Evolutionary conservation across 805 yeast genomes (phyloP).

Genomic region (Candida wancherniae): DNA sequence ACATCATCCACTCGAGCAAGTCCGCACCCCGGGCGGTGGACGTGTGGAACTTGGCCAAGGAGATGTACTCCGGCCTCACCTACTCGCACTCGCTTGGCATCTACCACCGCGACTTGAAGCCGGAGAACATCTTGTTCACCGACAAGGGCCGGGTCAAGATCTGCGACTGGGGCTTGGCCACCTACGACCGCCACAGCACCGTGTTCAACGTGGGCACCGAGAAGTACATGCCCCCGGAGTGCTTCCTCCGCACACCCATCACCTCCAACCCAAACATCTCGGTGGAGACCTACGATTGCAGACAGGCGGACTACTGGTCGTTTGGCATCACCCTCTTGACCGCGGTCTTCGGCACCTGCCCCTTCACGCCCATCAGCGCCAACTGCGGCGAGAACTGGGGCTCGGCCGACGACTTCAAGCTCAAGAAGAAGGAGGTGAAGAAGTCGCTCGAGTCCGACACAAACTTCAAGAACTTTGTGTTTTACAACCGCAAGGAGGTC

Average conservation of each 20-base stretch:
- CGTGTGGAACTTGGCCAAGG: slow-evolving; percentile 41
- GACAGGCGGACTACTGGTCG: slow-evolving; percentile 51
- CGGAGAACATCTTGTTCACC: slow-evolving; percentile 61
- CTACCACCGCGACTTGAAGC: slow-evolving; percentile 69
- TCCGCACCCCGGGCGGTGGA: slow-evolving; percentile 19
- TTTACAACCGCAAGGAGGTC: slow-evolving; percentile 33
- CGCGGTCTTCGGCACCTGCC: slow-evolving; percentile 48
- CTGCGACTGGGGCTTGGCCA: slow-evolving; percentile 73
- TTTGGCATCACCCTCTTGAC: slow-evolving; percentile 48
- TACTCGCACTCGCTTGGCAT: slow-evolving; percentile 56
- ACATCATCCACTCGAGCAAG: slow-evolving; percentile 34
- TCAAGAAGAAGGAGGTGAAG: slow-evolving; percentile 6
- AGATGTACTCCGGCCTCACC: slow-evolving; percentile 47
- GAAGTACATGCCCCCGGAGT: slow-evolving; percentile 57
- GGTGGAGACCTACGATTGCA: slow-evolving; percentile 34
- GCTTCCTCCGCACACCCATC: slow-evolving; percentile 19
- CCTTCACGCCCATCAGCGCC: slow-evolving; percentile 37
- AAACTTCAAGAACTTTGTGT: slow-evolving; percentile 41
- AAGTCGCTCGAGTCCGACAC: slow-evolving; percentile 28
- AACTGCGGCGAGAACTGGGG: slow-evolving; percentile 6
- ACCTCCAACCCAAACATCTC: slow-evolving; percentile 4
- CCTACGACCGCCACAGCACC: slow-evolving; percentile 21
- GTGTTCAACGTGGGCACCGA: slow-evolving; percentile 52
- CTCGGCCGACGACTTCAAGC: slow-evolving; percentile 6
- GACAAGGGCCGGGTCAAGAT: slow-evolving; percentile 50